Percentiles rank a stretch among this genome's conserved stretches.
Evolutionary conservation across 306 rosid species (phyloP).

Genomic region (Acacia acuminata): DNA sequence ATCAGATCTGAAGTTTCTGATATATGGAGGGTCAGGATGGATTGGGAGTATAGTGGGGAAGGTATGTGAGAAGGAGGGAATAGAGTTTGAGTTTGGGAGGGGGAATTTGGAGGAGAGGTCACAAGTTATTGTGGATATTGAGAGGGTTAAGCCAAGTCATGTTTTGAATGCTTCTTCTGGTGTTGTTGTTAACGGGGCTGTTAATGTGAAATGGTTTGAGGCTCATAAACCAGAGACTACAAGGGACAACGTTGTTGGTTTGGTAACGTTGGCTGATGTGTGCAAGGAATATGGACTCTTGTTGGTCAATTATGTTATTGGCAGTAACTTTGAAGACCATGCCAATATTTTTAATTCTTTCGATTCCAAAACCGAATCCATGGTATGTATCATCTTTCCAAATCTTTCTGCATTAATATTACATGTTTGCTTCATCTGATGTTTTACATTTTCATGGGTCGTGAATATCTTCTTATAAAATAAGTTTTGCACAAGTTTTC

Average conservation of each 20-base stretch:
- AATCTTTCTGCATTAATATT: no score
- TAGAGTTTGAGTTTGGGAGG: slow-evolving; percentile 47
- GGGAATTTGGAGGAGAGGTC: slow-evolving; percentile 53
- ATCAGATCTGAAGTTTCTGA: slow-evolving; percentile 31
- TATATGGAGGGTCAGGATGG: slow-evolving; percentile 61
- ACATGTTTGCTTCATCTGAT: background rate
- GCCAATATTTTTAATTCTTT: slow-evolving; percentile 43
- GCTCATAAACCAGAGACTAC: slow-evolving; percentile 48
- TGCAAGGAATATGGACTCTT: slow-evolving; percentile 49
- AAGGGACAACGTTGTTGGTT: slow-evolving; percentile 43
- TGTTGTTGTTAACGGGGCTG: slow-evolving; percentile 40
- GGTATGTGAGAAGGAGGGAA: slow-evolving; percentile 50
- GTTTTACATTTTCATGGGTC: background rate
- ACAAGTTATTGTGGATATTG: slow-evolving; percentile 48
- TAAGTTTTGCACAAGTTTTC: background rate
- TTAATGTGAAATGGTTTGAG: slow-evolving; percentile 60
- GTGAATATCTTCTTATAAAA: background rate
- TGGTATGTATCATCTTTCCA: slow-evolving; percentile 36
- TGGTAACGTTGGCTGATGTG: slow-evolving; percentile 49
- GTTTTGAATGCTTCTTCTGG: slow-evolving; percentile 60
- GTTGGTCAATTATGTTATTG: slow-evolving; percentile 50
- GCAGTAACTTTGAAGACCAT: slow-evolving; percentile 45
- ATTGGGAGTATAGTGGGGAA: slow-evolving; percentile 57
- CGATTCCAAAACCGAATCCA: slow-evolving; percentile 54
- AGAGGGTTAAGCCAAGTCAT: slow-evolving; percentile 51